phyloP scores from a whole-genome alignment of 73 alveolate genomes.

The Diophrys appendiculata region DNA sequence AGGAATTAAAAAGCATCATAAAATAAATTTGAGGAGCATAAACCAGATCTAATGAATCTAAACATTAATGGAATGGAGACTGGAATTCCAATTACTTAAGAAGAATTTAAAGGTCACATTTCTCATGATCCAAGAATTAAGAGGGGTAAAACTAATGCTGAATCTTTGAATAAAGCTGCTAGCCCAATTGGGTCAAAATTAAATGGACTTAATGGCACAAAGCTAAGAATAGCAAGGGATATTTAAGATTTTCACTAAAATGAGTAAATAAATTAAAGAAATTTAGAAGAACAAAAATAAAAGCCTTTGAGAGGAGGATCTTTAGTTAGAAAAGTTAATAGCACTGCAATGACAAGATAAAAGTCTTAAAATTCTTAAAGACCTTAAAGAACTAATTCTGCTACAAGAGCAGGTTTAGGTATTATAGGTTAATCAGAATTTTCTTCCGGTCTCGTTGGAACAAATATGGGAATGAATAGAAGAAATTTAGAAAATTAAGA shows the following conservation, averaged over 20 bases:
- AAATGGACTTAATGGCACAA: background rate
- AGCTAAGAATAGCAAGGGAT: conserved; percentile 24
- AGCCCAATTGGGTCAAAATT: background rate
- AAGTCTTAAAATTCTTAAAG: too few relatives aligned
- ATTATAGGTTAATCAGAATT: too few relatives aligned
- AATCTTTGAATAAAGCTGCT: background rate
- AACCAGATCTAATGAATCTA: background rate
- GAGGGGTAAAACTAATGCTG: background rate
- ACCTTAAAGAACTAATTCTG: too few relatives aligned
- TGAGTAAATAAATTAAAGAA: background rate
- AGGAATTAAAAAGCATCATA: background rate
- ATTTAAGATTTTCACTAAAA: conserved; percentile 5
- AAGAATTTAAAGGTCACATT: background rate
- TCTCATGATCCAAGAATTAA: background rate
- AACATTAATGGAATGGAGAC: background rate
- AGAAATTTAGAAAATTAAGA: background rate
- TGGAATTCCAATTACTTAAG: background rate
- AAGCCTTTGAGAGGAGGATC: too few relatives aligned
- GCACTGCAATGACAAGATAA: too few relatives aligned
- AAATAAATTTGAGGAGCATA: background rate
- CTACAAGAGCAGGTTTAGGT: too few relatives aligned
- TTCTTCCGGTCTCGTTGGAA: too few relatives aligned
- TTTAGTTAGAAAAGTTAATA: too few relatives aligned
- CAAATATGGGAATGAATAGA: too few relatives aligned
- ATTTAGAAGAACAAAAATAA: background rate